Base-by-base conservation (phyloP, 2,329 filamentous ascomycete genomes). In the Diaporthe ampelina region DNA sequence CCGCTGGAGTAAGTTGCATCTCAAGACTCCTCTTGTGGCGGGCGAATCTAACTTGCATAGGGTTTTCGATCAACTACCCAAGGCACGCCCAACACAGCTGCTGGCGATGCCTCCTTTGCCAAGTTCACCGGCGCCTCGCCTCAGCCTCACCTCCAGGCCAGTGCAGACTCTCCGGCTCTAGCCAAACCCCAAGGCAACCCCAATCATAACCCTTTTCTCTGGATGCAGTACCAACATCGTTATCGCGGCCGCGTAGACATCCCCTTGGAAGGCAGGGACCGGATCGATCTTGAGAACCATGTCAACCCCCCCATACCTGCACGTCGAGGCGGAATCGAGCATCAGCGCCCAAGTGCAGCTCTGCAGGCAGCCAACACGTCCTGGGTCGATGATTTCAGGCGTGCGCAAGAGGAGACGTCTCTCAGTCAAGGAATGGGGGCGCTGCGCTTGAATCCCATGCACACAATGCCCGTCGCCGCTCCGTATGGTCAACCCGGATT, bases 1-100 rank as follows among this genome's bases (percentile, higher is more conserved):
- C 77, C 10, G 56, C 57, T 19, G 74, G 76, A 21, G 81, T 82
- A 77, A 73, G 79, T 79, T 5, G 17, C 24, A 21, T 24, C 17
- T 43, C 24, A 26, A 21, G 48, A 68, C 32, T 7, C 8, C 48
- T 40, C 26, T 17, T 2, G 21, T 19, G 48, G n/a, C 15, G 32
- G 1, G 13, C 35, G 21, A 37, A 26, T 4, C 63, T 68, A n/a
- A 68, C 45, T 21, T 21, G 48, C 37, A 5, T 13, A 72, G 70
- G 70, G 72, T 65, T 74, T 73, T 59, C 71, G 67, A 13, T 71
- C 54, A 70, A 67, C 52, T 11, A 61, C 76, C 35, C 52, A 65
- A 50, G 40, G 65, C 32, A 35, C 74, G 24, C 6, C n/a, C 68
- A 77, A 45, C 13, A 52, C 24, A 54, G 56, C n/a, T 56, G 24